A percentile compares a stretch with the other conserved stretches of the same genome.
Evolutionary conservation across 306 rosid genomes (phyloP).

Genomic region (Dicorynia guianensis): DNA sequence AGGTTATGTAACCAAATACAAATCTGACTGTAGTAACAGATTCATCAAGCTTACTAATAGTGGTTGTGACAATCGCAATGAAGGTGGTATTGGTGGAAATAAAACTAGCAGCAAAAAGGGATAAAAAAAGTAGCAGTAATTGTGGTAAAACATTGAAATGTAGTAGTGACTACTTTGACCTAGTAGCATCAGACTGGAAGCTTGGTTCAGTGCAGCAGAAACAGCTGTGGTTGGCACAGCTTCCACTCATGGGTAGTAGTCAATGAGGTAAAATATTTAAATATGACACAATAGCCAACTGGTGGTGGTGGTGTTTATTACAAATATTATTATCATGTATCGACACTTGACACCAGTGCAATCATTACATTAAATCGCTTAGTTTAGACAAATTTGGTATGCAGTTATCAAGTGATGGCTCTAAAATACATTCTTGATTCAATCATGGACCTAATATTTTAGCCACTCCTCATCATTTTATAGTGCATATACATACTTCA

Average conservation of each 20-base stretch:
- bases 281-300: not conserved
- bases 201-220: not conserved
- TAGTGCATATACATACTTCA: not conserved
- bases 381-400: not conserved
- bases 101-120: slow-evolving; percentile 3
- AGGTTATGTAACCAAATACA: not conserved
- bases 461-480: slow-evolving; percentile 26
- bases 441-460: slow-evolving; percentile 1
- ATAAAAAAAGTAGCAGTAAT: not conserved
- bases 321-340: not conserved
- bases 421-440: slow-evolving; percentile 8
- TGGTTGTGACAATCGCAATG: not conserved
- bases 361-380: slow-evolving; percentile 6
- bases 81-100: not conserved
- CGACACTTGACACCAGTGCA: not conserved
- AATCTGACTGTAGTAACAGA: slow-evolving; percentile 11
- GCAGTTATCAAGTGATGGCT: slow-evolving; percentile 11
- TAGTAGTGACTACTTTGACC: not conserved
- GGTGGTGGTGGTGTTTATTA: not conserved
- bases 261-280: not conserved
- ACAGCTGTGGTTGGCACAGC: not conserved
- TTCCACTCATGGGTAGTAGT: slow-evolving; percentile 2
- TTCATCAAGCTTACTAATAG: slow-evolving; percentile 8
- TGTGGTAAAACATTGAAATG: not conserved
- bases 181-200: not conserved